Evolutionary conservation across 352 stramenopile genomes (phyloP).

Genomic region (Blastocystis sp.): DNA sequence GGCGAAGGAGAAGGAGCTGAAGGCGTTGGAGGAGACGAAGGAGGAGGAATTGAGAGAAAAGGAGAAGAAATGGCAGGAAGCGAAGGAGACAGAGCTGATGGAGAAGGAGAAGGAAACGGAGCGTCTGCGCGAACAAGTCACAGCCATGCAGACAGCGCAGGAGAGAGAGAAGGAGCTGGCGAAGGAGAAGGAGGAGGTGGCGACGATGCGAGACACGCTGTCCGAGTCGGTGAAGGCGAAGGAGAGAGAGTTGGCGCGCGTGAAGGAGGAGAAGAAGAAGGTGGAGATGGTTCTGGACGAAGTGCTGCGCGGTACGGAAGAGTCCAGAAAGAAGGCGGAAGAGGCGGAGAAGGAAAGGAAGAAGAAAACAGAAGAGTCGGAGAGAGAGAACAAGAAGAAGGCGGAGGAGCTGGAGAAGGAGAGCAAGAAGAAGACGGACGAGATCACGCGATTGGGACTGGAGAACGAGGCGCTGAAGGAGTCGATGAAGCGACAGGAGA

Average conservation of each 20-base stretch:
- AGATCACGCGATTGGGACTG: not conserved
- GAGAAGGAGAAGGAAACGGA: not conserved
- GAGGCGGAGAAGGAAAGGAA: not conserved
- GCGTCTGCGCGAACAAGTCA: not conserved
- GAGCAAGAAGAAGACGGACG: not conserved
- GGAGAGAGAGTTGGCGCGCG: not conserved
- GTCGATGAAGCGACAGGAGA: constrained; percentile 17
- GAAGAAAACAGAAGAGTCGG: not conserved
- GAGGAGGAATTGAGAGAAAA: not conserved
- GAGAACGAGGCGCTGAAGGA: constrained; percentile 44
- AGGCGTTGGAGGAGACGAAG: not conserved
- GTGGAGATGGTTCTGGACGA: not conserved
- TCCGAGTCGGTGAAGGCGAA: not conserved
- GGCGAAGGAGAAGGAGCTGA: not conserved
- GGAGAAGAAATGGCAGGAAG: not conserved
- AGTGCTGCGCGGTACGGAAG: not conserved
- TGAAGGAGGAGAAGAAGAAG: not conserved
- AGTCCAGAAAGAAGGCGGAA: not conserved
- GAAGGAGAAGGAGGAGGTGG: not conserved
- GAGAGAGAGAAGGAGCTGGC: not conserved
- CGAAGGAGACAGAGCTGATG: not conserved
- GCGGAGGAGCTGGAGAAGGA: not conserved
- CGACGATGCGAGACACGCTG: not conserved
- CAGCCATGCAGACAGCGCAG: not conserved
- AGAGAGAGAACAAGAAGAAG: not conserved